Evolutionary conservation across 2,329 filamentous ascomycete genomes (phyloP).

Genomic region (Epichloe sp.): DNA sequence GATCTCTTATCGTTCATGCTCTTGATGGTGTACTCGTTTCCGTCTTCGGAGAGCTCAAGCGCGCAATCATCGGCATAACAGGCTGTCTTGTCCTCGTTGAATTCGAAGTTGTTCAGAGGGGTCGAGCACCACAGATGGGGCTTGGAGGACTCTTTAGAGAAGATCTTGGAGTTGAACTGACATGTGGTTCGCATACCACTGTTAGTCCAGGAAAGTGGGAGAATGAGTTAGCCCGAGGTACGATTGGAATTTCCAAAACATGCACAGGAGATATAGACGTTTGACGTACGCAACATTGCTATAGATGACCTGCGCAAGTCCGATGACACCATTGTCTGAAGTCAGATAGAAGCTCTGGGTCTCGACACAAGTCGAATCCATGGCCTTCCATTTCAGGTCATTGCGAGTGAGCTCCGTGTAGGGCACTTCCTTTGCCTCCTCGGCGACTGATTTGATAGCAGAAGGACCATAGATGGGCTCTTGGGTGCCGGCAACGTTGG

Average conservation of each 20-base stretch:
- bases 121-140: constrained; percentile 76
- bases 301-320: constrained; percentile 85
- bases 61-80: constrained; percentile 83
- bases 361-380: constrained; percentile 82
- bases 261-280: neutral
- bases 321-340: constrained; percentile 62
- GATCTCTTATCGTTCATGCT: constrained; percentile 69
- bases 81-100: constrained; percentile 68
- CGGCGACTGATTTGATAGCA: constrained; percentile 74
- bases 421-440: constrained; percentile 63
- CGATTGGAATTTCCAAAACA: neutral
- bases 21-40: constrained; percentile 75
- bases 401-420: constrained; percentile 69
- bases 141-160: constrained; percentile 59
- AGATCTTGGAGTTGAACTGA: constrained; percentile 92
- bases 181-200: constrained; percentile 82
- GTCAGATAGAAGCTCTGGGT: constrained; percentile 90
- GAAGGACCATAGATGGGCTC: constrained; percentile 89
- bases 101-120: constrained; percentile 63
- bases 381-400: constrained; percentile 68
- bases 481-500: constrained; percentile 83
- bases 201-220: neutral
- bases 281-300: constrained; percentile 78
- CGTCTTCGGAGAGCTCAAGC: constrained; percentile 75
- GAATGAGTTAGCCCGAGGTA: neutral